Conservation (phyloP, 148 eudicot species). For the Rhododendron kiyosumense region DNA sequence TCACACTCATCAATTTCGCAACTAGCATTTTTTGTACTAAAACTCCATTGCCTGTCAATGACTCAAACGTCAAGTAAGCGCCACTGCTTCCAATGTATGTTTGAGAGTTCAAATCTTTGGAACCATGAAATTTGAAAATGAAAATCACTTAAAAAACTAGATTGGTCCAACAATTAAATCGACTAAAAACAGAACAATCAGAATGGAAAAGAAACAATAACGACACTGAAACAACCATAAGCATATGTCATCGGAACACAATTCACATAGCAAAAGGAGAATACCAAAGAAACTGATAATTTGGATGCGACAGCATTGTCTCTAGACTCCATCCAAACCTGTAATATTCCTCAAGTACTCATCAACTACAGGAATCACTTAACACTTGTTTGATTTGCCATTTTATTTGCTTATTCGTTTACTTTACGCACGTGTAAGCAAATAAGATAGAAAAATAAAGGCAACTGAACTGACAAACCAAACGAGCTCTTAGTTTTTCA, state of each 20-base stretch:
- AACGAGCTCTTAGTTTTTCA: not conserved
- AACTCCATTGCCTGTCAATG: too few relatives aligned
- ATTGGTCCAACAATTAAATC: too few relatives aligned
- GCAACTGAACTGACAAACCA: too few relatives aligned
- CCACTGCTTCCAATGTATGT: too few relatives aligned
- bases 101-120: too few relatives aligned
- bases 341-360: not conserved
- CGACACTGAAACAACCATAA: not conserved
- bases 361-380: not conserved
- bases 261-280: not conserved
- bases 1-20: too few relatives aligned
- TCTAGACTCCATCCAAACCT: not conserved
- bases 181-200: too few relatives aligned
- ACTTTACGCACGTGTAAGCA: not conserved
- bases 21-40: too few relatives aligned
- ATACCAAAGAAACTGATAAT: not conserved
- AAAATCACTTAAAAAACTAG: too few relatives aligned
- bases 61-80: too few relatives aligned
- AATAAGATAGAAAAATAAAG: too few relatives aligned
- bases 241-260: not conserved
- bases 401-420: not conserved
- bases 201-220: not conserved
- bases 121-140: too few relatives aligned
- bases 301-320: not conserved
- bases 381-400: not conserved